phyloP scores from a whole-genome alignment of 192 early-diverging fungal species.

The Phlyctochytrium arcticum region DNA sequence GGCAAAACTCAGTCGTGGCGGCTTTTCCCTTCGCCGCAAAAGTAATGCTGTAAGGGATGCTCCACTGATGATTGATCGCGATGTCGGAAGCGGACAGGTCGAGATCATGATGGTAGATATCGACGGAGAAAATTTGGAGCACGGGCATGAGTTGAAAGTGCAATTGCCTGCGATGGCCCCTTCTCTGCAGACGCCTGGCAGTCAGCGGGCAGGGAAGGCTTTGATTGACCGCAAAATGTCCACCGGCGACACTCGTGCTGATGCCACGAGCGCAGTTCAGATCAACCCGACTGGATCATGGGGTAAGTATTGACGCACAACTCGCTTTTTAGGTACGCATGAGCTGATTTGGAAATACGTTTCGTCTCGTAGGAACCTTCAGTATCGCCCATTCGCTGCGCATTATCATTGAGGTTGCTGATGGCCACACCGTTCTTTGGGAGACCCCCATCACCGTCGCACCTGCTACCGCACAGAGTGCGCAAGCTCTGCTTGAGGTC shows the following conservation, averaged over 20 bases:
- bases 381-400: conserved; percentile 14
- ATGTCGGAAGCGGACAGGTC: conserved; percentile 11
- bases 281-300: conserved; percentile 20
- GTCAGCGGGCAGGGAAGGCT: conserved; percentile 11
- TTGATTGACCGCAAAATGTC: conserved; percentile 15
- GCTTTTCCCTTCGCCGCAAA: conserved; percentile 4
- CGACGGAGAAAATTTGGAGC: conserved; percentile 18
- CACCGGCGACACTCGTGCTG: conserved; percentile 10
- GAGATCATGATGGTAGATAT: conserved; percentile 16
- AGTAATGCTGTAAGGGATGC: neutral
- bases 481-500: neutral
- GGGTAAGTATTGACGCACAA: neutral
- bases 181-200: conserved; percentile 13
- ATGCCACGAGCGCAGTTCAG: conserved; percentile 9
- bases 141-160: conserved; percentile 17
- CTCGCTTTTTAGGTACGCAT: too few relatives aligned
- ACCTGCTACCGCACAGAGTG: neutral
- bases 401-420: conserved; percentile 20
- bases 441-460: conserved; percentile 19
- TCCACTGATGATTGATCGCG: conserved; percentile 1
- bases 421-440: conserved; percentile 25
- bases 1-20: neutral
- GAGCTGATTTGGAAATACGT: neutral
- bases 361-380: conserved; percentile 27
- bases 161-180: conserved; percentile 17